Percentiles rank a stretch among this genome's conserved stretches.
These are phyloP conservation scores for Gossypium mustelinum DNA, from an alignment of 345 rosid genomes.

Conservation along the genomic window DNA sequence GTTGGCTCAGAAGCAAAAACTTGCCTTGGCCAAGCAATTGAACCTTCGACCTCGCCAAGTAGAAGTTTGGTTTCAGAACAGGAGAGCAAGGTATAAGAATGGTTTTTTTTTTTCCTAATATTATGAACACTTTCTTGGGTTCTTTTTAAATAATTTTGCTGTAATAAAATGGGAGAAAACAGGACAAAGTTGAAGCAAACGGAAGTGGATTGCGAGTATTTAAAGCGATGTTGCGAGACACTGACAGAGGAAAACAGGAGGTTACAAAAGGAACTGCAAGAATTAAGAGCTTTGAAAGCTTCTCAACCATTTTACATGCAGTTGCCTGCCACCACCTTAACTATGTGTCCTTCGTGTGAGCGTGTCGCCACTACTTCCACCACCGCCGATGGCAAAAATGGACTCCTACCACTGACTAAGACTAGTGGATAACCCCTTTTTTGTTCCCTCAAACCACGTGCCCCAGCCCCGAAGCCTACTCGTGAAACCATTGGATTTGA, in stretches of 20 bases:
- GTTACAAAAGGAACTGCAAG: constrained; percentile 79
- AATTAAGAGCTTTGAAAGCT: constrained; percentile 75
- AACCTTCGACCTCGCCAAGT: constrained; percentile 93
- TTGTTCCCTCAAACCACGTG: constrained; percentile 16
- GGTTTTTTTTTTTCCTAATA: not conserved
- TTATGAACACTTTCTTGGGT: not conserved
- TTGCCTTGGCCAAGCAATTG: constrained; percentile 74
- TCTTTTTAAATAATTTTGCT: not conserved
- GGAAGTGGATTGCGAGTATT: constrained; percentile 89
- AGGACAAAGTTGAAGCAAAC: constrained; percentile 97
- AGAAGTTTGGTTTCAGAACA: constrained; percentile 97
- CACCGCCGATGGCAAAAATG: not conserved
- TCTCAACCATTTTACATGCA: constrained; percentile 90
- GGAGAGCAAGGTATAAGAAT: constrained; percentile 73
- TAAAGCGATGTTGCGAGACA: constrained; percentile 84
- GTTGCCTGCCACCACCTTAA: constrained; percentile 98
- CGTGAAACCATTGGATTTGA: constrained; percentile 19
- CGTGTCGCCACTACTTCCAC: constrained; percentile 64
- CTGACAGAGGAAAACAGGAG: constrained; percentile 92
- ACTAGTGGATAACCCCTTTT: constrained; percentile 20
- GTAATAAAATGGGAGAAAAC: not conserved
- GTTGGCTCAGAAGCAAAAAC: constrained; percentile 64
- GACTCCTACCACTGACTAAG: not conserved
- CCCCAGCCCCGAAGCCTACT: constrained; percentile 31
- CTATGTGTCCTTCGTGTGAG: constrained; percentile 99